These are phyloP conservation scores for Hanseniaspora lachancei DNA, from an alignment of 805 yeast genomes.

Conservation along the genomic window DNA sequence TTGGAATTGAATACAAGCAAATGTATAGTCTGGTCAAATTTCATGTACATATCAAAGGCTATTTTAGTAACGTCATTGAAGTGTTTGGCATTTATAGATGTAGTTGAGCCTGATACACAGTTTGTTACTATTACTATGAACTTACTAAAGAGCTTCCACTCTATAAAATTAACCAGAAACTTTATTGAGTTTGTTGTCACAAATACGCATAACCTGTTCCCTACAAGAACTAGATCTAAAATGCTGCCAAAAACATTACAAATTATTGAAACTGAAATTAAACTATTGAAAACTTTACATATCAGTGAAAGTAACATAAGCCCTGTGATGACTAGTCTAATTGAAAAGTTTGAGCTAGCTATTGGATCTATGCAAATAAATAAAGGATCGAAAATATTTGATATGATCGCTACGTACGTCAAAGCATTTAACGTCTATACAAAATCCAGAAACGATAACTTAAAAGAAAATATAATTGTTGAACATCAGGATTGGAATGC, in stretches of 20 bases:
- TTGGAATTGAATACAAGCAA: conserved; percentile 5
- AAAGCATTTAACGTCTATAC: not conserved
- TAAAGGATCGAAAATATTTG: not conserved
- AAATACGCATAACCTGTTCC: conserved; percentile 20
- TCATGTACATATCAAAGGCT: conserved; percentile 27
- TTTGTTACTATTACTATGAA: conserved; percentile 39
- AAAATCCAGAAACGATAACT: not conserved
- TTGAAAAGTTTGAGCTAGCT: not conserved
- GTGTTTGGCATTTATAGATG: conserved; percentile 1
- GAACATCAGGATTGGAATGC: not conserved
- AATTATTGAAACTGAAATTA: conserved; percentile 14
- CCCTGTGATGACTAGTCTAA: not conserved
- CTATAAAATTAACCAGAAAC: conserved; percentile 38
- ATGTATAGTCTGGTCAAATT: conserved; percentile 24
- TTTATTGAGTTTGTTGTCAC: conserved; percentile 47
- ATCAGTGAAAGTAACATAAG: not conserved
- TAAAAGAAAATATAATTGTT: not conserved
- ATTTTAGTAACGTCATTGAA: not conserved
- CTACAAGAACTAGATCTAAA: not conserved
- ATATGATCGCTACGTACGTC: not conserved
- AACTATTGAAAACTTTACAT: not conserved
- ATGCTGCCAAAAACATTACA: conserved; percentile 6
- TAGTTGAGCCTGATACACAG: conserved; percentile 37
- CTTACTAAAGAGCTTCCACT: conserved; percentile 38
- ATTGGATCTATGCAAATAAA: not conserved